phyloP scores from a whole-genome alignment of 176 grass and related monocot genomes.

The Neostapfia colusana region DNA sequence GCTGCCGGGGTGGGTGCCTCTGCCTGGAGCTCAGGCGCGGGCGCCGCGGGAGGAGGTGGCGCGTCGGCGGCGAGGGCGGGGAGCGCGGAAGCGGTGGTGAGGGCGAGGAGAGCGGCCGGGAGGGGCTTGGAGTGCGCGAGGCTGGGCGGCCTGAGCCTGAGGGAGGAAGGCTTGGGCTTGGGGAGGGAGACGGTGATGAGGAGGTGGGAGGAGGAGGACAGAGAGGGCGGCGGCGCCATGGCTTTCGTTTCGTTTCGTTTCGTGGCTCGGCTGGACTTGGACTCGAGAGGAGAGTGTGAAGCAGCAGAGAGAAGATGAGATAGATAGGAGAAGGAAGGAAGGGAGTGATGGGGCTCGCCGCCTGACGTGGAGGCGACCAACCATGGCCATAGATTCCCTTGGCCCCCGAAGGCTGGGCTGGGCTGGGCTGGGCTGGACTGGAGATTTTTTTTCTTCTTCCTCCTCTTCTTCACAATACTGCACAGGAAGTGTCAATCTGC shows the following conservation, averaged over 20 bases:
- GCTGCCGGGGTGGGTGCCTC: constrained; percentile 46
- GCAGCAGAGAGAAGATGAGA: not conserved
- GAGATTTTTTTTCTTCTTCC: too few relatives aligned
- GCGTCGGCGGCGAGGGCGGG: constrained; percentile 63
- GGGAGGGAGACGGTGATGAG: constrained; percentile 74
- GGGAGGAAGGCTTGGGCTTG: constrained; percentile 47
- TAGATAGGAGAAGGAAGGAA: constrained; percentile 6
- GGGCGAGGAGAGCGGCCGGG: constrained; percentile 41
- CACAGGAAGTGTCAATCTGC: too few relatives aligned
- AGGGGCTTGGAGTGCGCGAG: constrained; percentile 36
- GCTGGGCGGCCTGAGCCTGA: constrained; percentile 21
- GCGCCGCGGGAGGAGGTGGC: constrained; percentile 13
- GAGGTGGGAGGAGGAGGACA: constrained; percentile 52
- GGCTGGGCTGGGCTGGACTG: too few relatives aligned
- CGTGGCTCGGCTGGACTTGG: too few relatives aligned
- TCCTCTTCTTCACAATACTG: too few relatives aligned
- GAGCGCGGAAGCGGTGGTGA: constrained; percentile 43
- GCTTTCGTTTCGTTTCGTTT: not conserved
- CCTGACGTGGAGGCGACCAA: constrained; percentile 47
- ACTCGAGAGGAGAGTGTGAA: not conserved
- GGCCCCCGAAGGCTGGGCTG: too few relatives aligned
- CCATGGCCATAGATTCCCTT: constrained; percentile 37
- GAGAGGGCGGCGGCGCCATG: constrained; percentile 61
- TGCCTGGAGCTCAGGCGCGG: constrained; percentile 43
- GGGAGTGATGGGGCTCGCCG: not conserved